Percentiles rank a stretch among this genome's conserved stretches.
These are phyloP conservation scores for Aspergillus avenaceus DNA, from an alignment of 495 filamentous ascomycete species.

Conservation along the genomic window DNA sequence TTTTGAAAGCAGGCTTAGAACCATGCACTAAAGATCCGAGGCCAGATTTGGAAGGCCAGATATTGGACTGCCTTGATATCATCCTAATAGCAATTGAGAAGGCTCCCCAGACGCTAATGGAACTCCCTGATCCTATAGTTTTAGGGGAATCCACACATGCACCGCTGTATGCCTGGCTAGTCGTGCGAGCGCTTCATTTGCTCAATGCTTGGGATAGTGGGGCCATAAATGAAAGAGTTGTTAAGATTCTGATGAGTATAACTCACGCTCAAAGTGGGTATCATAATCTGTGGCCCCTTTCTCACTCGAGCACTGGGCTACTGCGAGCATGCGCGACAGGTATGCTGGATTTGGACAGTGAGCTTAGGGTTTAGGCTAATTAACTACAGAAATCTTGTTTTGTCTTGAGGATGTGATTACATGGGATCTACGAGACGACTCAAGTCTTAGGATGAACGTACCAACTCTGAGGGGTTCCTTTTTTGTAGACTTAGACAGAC, in stretches of 20 bases:
- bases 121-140: constrained; percentile 33
- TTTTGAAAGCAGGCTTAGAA: constrained; percentile 76
- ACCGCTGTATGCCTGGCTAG: constrained; percentile 77
- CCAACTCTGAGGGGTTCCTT: constrained; percentile 26
- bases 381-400: constrained; percentile 30
- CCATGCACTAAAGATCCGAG: constrained; percentile 58
- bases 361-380: constrained; percentile 13
- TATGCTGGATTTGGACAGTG: constrained; percentile 16
- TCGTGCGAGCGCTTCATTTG: constrained; percentile 35
- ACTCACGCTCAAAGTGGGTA: constrained; percentile 32
- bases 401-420: constrained; percentile 24
- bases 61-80: constrained; percentile 64
- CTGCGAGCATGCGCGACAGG: constrained; percentile 34
- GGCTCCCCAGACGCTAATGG: constrained; percentile 67
- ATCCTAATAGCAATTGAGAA: constrained; percentile 68
- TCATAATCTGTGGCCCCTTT: constrained; percentile 24
- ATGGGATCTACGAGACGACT: constrained; percentile 1
- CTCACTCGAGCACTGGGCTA: constrained; percentile 27
- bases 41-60: constrained; percentile 50
- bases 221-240: constrained; percentile 26
- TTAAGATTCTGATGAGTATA: constrained; percentile 28
- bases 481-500: constrained; percentile 27
- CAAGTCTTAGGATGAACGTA: constrained; percentile 16
- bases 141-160: constrained; percentile 47
- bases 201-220: constrained; percentile 21